Evolutionary conservation across 2,329 filamentous ascomycete species (phyloP), one percentile per base, ranked within the genome.

Genomic region (Akanthomyces uredinophilus): DNA sequence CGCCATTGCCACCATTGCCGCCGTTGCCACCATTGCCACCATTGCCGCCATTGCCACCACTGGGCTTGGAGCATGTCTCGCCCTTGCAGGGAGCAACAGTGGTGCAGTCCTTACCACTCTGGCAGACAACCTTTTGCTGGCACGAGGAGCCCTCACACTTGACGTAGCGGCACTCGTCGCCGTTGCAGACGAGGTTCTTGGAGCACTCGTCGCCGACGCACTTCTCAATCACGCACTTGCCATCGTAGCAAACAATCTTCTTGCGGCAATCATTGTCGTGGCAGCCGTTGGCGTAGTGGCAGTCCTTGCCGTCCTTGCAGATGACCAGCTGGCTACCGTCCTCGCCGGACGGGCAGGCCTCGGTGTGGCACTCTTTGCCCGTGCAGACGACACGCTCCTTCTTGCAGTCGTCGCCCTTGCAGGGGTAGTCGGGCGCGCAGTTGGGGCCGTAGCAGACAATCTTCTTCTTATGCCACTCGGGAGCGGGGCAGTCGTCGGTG

Each of bases 401-500:
- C 62, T 70, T 64, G 66, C 67, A 69, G 32, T 70, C 62, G 37
- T 70, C 66, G 20, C 65, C 65, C 53, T 64, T 18, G 69, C 66
- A 70, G 52, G 69, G 67, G 65, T 67, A 64, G 62, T 71, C 70
- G 37, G 66, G 68, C 39, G 64, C 60, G 67, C 75, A 77, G 66
- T 67, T 53, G 24, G 70, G 71, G 29, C 73, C 73, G 63, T 69
- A 70, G 68, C 74, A 75, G 68, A 74, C 69, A 20, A 76, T 68
- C 66, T 70, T 71, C 68, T 73, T 71, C 65, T 68, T 66, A 65
- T 69, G 64, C 66, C 66, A 69, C 59, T 68, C 66, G 46, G 70
- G 65, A 47, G 66, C 49, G 4, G 64, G 64, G 50, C 62, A 68
- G 61, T 64, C 49, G 47, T 62, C 65, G 20, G 66, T 68, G 55